phyloP scores from a whole-genome alignment of 176 grass and related monocot genomes.

The Urochloa ruziziensis region DNA sequence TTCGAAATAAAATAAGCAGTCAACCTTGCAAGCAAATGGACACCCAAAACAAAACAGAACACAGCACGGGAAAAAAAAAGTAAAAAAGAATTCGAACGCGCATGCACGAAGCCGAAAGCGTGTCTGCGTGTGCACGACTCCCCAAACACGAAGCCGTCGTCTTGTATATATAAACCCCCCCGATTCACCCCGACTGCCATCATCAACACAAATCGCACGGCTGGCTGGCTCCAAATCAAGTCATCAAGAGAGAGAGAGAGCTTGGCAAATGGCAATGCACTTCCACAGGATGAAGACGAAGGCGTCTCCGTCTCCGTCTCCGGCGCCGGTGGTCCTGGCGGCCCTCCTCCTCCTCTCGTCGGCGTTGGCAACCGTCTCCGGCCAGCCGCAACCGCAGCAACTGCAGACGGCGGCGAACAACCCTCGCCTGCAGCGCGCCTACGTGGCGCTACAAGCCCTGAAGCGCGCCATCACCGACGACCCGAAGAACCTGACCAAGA shows the following conservation, averaged over 20 bases:
- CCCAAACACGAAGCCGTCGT: background rate
- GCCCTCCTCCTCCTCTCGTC: slow-evolving; percentile 27
- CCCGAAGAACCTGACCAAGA: slow-evolving; percentile 50
- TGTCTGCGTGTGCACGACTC: slow-evolving; percentile 31
- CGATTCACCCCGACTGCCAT: background rate
- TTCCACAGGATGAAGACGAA: background rate
- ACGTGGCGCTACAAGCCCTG: slow-evolving; percentile 70
- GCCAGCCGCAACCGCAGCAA: background rate
- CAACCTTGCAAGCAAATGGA: background rate
- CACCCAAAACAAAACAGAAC: background rate
- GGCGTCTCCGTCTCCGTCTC: background rate
- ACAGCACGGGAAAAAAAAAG: too few relatives aligned
- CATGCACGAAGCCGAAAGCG: slow-evolving; percentile 17
- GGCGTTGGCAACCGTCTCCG: slow-evolving; percentile 16
- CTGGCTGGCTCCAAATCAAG: background rate
- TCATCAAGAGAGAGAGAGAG: background rate
- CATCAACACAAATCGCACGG: background rate
- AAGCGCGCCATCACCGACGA: slow-evolving; percentile 65
- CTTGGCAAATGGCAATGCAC: background rate
- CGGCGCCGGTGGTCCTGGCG: slow-evolving; percentile 19
- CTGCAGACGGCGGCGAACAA: slow-evolving; percentile 65
- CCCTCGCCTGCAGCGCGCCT: slow-evolving; percentile 57
- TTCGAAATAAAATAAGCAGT: background rate
- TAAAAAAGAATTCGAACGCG: background rate
- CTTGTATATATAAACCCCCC: background rate